Base-by-base conservation (phyloP, 352 stramenopile genomes). In the Plasmopara viticola region DNA sequence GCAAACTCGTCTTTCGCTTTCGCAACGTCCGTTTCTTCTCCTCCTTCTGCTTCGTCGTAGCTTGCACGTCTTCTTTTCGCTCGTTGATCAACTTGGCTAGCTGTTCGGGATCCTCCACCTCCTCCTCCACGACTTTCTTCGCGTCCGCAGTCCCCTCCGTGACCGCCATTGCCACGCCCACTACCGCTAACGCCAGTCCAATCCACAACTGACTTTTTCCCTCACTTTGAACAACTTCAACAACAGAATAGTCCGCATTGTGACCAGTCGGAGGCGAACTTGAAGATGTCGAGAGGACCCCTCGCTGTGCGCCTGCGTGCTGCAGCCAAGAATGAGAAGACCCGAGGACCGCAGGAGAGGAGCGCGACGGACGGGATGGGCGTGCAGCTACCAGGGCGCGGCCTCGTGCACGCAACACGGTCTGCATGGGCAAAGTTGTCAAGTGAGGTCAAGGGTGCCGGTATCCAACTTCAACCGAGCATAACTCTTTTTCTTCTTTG, bases 1-100 rank as follows among this genome's bases (percentile, higher is more conserved):
- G 42, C 17, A 75, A 56, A 35, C 56, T 81, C n/a, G 72, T 76
- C 48, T 81, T 86, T 30, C 72, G 55, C 61, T 84, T 86, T 3
- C 53, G 48, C 2, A 83, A 39, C 28, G 55, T 43, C 9, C 30
- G 39, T 45, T 68, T 65, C 41, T 62, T 68, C 25, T 35, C 56
- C 35, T 64, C 53, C 10, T 53, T 58, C 30, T 53, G 44, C 42
- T 58, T 48, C 0, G 5, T 39, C 4, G 44, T 55, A 35, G 54
- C 56, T n/a, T 61, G 28, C 0, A 60, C 66, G 9, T 72, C 56
- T 17, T 59, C 55, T n/a, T 66, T 58, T n/a, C 20, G 43, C n/a
- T 62, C 52, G 13, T 72, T 41, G n/a, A 63, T 62, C 14, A 56
- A 10, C 17, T 62, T 55, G 4, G 17, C 48, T 6, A 59, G 48